Base-by-base conservation (phyloP, 345 rosid genomes). In the Pugionium dolabratum region DNA sequence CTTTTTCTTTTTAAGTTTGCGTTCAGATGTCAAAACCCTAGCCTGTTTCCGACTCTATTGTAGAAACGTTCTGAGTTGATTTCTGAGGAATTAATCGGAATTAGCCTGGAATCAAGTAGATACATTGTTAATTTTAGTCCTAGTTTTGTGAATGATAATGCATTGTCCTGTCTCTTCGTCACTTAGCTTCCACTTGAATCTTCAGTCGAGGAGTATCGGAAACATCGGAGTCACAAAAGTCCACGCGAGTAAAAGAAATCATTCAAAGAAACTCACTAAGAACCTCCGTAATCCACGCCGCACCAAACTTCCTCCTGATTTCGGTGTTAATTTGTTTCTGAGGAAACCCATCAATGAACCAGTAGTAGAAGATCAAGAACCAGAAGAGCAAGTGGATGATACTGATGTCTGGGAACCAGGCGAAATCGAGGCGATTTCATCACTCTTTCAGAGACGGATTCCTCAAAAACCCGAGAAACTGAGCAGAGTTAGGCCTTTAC, bases 321-420 rank as follows among this genome's bases (percentile, higher is more conserved):
- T 90, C 25, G 98, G 99, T 27, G 86, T 87, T 39, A 88, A 86
- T 57, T 69, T 93, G 73, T 88, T 90, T 81, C 78, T 82, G 54
- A 81, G 83, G 74, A 85, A 86, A 80, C 84, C 90, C 11, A 65
- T 57, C 18, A 35, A 10, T 37, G 55, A 70, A 34, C 39, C 46
- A 7, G 1, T 50, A 8, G 48, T 59, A 54, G 43, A 66, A 6
- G 64, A 69, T 3, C 42, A 75, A 46, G 85, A 73, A 41, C 57
- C 44, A 7, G 44, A 75, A 45, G 85, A 72, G 32, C 62, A 51
- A 7, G 28, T 25, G 1, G 76, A 25, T 51, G 62, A 44, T 6
- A 40, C 35, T 72, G 77, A 66, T 62, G 73, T 75, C 2, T 93
- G 97, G 97, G 96, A 88, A 56, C 29, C 79, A 42, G 76, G 78